Evolutionary conservation across 306 rosid species (phyloP), one percentile per base, ranked within the genome.

Genomic region (Nissolia schottii): DNA sequence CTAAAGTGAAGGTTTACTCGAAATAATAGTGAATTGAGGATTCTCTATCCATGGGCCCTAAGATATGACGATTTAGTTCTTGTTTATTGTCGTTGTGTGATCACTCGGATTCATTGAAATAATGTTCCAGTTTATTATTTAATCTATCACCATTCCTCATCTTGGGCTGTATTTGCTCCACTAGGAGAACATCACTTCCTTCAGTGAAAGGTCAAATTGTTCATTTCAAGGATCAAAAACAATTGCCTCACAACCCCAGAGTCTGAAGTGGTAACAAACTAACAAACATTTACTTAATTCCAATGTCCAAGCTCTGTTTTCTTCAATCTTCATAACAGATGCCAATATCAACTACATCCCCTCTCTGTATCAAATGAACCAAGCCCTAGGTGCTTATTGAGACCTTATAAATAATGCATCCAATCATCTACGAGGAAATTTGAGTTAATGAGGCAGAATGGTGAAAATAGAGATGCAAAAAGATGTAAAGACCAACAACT

Each of bases 291-390:
- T 35, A 51, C 16, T 59, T 48, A 49, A 51, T 7, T 32, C 45
- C 29, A 70, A 50, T 10, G 40, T 32, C 38, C 7, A 2, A 12
- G 28, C 46, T n/a, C 64, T 63, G 15, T 29, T 43, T 25, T n/a
- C n/a, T n/a, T n/a, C n/a, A n/a, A n/a, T 64, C 66, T 24, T 53
- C 61, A 70, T 13, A 20, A 8, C 11, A 28, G 16, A 55, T 34
- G 63, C 13, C 45, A 14, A 28, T 70, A 62, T 22, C 77, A 61
- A 77, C 51, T 18, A 29, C 50, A 70, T 60, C 12, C 64, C 64
- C 40, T 77, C 40, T 28, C 23, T 61, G 46, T 25, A 76, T 64
- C 46, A 51, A 32, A 45, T 20, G n/a, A 59, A 32, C 46, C 59
- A 58, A 71, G 20, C 43, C 63, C 43, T 25, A 48, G 56, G 34